Evolutionary conservation across 164 flowering plant species (phyloP).

Genomic region (Stephania japonica): DNA sequence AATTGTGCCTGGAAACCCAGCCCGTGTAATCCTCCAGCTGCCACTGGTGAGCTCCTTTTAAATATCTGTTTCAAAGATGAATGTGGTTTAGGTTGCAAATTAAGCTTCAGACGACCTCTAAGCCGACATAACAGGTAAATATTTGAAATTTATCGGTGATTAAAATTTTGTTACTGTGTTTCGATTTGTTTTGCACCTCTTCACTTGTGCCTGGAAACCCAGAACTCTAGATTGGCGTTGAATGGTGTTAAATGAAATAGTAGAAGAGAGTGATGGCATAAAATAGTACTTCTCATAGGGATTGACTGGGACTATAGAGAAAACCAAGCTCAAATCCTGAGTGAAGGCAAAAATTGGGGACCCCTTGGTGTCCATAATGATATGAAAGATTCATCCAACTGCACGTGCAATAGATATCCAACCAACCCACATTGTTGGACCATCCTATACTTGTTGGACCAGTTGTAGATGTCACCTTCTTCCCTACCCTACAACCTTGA

Average conservation of each 20-base stretch:
- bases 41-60: neutral
- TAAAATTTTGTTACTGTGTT: neutral
- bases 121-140: neutral
- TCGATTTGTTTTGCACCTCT: neutral
- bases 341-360: neutral
- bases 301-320: neutral
- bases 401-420: neutral
- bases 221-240: neutral
- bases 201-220: neutral
- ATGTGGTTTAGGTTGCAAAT: neutral
- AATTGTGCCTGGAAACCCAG: neutral
- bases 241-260: neutral
- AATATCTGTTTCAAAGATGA: neutral
- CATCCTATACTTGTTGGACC: neutral
- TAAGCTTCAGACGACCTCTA: neutral
- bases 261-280: neutral
- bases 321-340: neutral
- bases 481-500: neutral
- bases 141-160: neutral
- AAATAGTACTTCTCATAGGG: neutral
- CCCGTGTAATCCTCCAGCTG: neutral
- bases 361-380: neutral
- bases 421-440: neutral
- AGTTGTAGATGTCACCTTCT: slow-evolving; percentile 2
- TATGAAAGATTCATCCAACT: neutral